phyloP scores from a whole-genome alignment of 768 basidiomycete species.

The Hygrophorus pudorinus region DNA sequence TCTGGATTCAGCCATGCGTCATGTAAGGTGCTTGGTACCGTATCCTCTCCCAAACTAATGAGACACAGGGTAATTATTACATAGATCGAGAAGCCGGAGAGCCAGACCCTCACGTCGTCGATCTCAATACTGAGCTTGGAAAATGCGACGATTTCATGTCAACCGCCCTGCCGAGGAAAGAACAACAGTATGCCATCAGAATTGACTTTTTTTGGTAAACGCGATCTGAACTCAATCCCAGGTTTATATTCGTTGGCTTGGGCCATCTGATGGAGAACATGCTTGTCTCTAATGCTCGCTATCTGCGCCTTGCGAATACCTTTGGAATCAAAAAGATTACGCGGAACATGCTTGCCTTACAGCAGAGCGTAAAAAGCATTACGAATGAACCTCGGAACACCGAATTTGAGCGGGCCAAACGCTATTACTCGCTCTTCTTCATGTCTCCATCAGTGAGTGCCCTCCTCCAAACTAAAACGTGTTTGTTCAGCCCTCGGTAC shows the following conservation, averaged over 20 bases:
- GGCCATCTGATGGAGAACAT: slow-evolving; percentile 78
- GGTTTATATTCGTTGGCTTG: slow-evolving; percentile 83
- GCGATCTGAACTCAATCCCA: slow-evolving; percentile 19
- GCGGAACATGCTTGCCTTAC: slow-evolving; percentile 83
- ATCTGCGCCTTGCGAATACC: slow-evolving; percentile 57
- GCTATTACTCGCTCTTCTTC: slow-evolving; percentile 75
- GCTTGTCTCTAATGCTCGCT: slow-evolving; percentile 64
- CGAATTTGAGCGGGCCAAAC: slow-evolving; percentile 67
- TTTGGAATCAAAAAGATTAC: slow-evolving; percentile 81
- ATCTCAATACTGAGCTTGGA: slow-evolving; percentile 74
- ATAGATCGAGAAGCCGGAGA: slow-evolving; percentile 80
- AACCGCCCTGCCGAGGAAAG: slow-evolving; percentile 47
- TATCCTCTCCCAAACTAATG: slow-evolving; percentile 7
- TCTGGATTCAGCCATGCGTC: slow-evolving; percentile 67
- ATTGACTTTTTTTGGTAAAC: neutral
- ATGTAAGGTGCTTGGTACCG: slow-evolving; percentile 33
- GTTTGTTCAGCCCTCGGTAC: neutral
- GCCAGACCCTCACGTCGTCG: slow-evolving; percentile 82
- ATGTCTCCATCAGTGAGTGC: slow-evolving; percentile 59
- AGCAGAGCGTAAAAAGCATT: slow-evolving; percentile 81
- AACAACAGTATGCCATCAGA: slow-evolving; percentile 48
- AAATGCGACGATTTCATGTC: slow-evolving; percentile 65
- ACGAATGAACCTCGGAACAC: slow-evolving; percentile 48
- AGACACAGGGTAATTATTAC: slow-evolving; percentile 68
- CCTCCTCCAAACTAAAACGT: slow-evolving; percentile 3